Evolutionary conservation across 2,329 filamentous ascomycete species (phyloP).

Genomic region (Aspergillus proliferans): DNA sequence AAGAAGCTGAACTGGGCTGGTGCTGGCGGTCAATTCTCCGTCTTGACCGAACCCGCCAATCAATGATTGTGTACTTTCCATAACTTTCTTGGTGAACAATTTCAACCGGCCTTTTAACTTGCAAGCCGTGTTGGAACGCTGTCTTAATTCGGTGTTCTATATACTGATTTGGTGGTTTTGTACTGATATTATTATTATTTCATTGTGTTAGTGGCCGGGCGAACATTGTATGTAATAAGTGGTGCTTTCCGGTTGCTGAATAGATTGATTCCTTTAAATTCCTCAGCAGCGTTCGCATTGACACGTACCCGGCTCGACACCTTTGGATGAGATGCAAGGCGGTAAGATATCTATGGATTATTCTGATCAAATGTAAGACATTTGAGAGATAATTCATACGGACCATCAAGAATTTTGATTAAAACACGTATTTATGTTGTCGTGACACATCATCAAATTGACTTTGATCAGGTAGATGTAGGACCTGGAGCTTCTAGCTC

Average conservation of each 20-base stretch:
- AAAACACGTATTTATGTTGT: no score
- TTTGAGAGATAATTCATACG: no score
- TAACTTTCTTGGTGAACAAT: background rate
- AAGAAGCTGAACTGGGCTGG: conserved; percentile 72
- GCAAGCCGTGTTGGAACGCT: background rate
- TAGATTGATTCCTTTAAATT: background rate
- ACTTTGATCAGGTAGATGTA: background rate
- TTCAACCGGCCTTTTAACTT: background rate
- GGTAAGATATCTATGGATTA: no score
- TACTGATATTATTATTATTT: background rate
- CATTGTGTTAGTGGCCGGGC: background rate
- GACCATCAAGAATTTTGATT: no score
- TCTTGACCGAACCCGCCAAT: conserved; percentile 30
- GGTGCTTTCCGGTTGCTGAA: background rate
- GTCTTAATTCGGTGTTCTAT: background rate
- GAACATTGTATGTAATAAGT: background rate
- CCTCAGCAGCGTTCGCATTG: background rate
- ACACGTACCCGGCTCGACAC: background rate
- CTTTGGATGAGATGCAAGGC: no score
- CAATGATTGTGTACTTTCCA: conserved; percentile 4
- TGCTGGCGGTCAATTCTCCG: conserved; percentile 71
- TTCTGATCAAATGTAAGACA: no score
- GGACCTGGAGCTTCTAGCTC: conserved; percentile 18
- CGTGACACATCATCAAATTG: background rate
- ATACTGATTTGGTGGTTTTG: background rate